These are phyloP conservation scores for Neoarthrinium moseri DNA, from an alignment of 2,329 filamentous ascomycete species.

Conservation along the genomic window DNA sequence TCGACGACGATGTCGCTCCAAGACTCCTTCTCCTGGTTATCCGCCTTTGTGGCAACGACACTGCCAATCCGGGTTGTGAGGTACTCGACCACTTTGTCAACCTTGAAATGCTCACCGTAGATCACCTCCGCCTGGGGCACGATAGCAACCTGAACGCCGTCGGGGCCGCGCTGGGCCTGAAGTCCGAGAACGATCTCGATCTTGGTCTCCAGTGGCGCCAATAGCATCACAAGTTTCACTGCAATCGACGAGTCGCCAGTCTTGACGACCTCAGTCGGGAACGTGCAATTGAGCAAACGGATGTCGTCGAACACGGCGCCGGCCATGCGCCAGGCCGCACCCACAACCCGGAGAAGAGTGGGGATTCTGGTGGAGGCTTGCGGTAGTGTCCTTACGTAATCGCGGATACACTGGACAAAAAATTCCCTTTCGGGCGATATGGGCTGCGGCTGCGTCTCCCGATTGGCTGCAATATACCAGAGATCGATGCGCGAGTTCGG, in stretches of 20 bases:
- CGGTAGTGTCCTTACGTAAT: constrained; percentile 61
- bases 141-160: constrained; percentile 55
- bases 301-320: constrained; percentile 59
- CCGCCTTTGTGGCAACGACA: constrained; percentile 30
- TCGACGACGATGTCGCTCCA: constrained; percentile 59
- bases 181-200: constrained; percentile 63
- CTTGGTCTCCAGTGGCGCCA: constrained; percentile 66
- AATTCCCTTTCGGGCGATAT: constrained; percentile 69
- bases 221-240: constrained; percentile 60
- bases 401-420: constrained; percentile 70
- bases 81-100: constrained; percentile 73
- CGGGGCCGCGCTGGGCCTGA: constrained; percentile 39
- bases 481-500: constrained; percentile 62
- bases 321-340: constrained; percentile 65
- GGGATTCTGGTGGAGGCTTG: constrained; percentile 57
- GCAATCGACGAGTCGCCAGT: constrained; percentile 64
- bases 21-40: constrained; percentile 30
- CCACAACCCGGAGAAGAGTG: constrained; percentile 58
- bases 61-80: constrained; percentile 53
- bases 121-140: constrained; percentile 59
- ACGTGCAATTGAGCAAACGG: constrained; percentile 59
- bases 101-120: constrained; percentile 78
- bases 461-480: constrained; percentile 64
- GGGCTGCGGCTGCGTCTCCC: constrained; percentile 51
- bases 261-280: constrained; percentile 62